These are phyloP conservation scores for Ilex paraguariensis DNA, from an alignment of 305 asterid genomes.

Conservation along the genomic window DNA sequence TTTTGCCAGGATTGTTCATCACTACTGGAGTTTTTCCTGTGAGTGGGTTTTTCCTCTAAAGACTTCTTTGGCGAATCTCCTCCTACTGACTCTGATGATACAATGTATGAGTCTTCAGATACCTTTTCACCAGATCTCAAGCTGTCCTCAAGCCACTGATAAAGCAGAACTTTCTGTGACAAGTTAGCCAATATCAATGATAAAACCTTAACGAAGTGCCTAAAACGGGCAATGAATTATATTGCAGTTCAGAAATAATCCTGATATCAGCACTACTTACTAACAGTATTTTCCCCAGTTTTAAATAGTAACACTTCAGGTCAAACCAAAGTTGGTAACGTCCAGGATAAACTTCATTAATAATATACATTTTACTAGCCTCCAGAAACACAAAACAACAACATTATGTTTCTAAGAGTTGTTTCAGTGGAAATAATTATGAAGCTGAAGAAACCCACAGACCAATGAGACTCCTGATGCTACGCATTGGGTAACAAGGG, in stretches of 20 bases:
- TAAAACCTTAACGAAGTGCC: neutral
- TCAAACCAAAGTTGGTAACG: neutral
- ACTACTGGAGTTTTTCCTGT: slow-evolving; percentile 20
- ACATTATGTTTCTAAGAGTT: too few relatives aligned
- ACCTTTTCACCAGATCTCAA: slow-evolving; percentile 63
- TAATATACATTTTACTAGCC: too few relatives aligned
- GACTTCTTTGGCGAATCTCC: slow-evolving; percentile 11
- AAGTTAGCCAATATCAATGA: slow-evolving; percentile 7
- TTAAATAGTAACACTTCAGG: neutral
- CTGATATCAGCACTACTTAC: neutral
- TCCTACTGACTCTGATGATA: slow-evolving; percentile 30
- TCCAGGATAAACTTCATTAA: too few relatives aligned
- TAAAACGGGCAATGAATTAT: neutral
- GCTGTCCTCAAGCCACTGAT: slow-evolving; percentile 91
- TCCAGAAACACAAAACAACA: too few relatives aligned
- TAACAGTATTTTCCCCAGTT: neutral
- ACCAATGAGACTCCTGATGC: too few relatives aligned
- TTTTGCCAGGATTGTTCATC: slow-evolving; percentile 31
- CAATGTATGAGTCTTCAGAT: slow-evolving; percentile 51
- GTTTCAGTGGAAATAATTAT: too few relatives aligned
- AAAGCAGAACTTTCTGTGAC: slow-evolving; percentile 58
- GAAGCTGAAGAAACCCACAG: too few relatives aligned
- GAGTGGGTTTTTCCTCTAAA: slow-evolving; percentile 22
- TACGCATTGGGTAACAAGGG: too few relatives aligned
- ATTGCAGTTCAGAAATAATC: neutral